phyloP scores from a whole-genome alignment of 2,329 filamentous ascomycete species.

The Fusarium pilosicola region DNA sequence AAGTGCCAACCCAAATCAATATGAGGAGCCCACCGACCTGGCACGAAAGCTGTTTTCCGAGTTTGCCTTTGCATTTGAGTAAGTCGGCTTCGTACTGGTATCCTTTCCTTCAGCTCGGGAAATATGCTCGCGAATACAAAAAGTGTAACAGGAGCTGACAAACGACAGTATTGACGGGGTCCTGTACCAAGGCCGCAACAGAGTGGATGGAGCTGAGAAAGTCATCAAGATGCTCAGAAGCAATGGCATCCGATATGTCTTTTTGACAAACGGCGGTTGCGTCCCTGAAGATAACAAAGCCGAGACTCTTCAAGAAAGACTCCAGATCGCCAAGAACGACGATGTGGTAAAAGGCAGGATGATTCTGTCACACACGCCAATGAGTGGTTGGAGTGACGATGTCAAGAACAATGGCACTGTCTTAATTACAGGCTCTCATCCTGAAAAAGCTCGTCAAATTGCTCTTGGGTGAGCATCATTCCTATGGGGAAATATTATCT shows the following conservation, averaged over 20 bases:
- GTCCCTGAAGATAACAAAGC: conserved; percentile 70
- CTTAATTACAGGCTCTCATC: conserved; percentile 77
- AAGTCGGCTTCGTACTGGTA: conserved; percentile 13
- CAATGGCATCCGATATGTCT: conserved; percentile 86
- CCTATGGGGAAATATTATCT: not conserved
- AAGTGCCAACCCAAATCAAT: conserved; percentile 30
- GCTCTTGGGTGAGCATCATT: conserved; percentile 67
- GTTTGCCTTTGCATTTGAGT: conserved; percentile 54
- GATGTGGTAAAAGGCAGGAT: conserved; percentile 49
- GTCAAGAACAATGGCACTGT: conserved; percentile 62
- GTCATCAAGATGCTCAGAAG: conserved; percentile 78
- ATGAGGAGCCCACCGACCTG: conserved; percentile 36
- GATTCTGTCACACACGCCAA: conserved; percentile 91
- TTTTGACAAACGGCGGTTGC: conserved; percentile 95
- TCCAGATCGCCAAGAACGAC: conserved; percentile 47
- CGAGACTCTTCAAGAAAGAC: conserved; percentile 48
- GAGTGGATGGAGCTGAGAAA: conserved; percentile 80
- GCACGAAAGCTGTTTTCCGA: conserved; percentile 45
- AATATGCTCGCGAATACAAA: not conserved
- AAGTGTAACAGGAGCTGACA: conserved; percentile 9
- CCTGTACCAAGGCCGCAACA: conserved; percentile 82
- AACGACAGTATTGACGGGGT: conserved; percentile 82
- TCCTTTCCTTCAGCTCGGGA: too few species aligned
- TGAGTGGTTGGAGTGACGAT: conserved; percentile 65
- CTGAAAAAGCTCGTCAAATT: conserved; percentile 74